These are phyloP conservation scores for Vitis rotundifolia DNA, from an alignment of 164 flowering plant species.

Conservation along the genomic window DNA sequence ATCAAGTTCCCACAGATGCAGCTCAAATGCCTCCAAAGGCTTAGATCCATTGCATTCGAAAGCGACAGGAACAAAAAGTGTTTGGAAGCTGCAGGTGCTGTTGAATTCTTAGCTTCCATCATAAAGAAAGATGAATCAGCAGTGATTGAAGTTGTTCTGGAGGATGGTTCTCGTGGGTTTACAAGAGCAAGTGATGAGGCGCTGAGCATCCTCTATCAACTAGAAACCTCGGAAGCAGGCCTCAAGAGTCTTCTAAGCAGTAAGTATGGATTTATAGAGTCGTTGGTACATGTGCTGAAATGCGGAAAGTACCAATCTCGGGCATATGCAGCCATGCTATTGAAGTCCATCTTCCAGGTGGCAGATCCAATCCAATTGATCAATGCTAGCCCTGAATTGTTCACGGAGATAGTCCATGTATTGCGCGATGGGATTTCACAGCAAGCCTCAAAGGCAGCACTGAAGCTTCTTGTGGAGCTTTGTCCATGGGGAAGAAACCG, in stretches of 20 bases:
- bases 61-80: constrained; percentile 40
- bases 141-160: not conserved
- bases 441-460: constrained; percentile 53
- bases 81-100: constrained; percentile 51
- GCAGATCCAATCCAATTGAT: constrained; percentile 53
- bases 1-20: constrained; percentile 22
- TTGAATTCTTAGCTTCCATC: constrained; percentile 46
- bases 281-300: constrained; percentile 37
- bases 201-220: constrained; percentile 36
- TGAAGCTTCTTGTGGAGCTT: constrained; percentile 55
- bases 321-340: constrained; percentile 39
- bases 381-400: constrained; percentile 26
- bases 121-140: constrained; percentile 17
- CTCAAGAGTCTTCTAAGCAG: constrained; percentile 29
- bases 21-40: constrained; percentile 36
- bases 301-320: constrained; percentile 46
- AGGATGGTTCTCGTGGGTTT: constrained; percentile 13
- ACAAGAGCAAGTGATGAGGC: constrained; percentile 47
- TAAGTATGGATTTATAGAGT: constrained; percentile 32
- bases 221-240: constrained; percentile 39
- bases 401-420: constrained; percentile 33
- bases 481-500: constrained; percentile 82
- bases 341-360: constrained; percentile 44
- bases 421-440: constrained; percentile 53
- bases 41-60: constrained; percentile 37